Evolutionary conservation across 441 rosid genomes (phyloP).

Genomic region (Metrosideros polymorpha): DNA sequence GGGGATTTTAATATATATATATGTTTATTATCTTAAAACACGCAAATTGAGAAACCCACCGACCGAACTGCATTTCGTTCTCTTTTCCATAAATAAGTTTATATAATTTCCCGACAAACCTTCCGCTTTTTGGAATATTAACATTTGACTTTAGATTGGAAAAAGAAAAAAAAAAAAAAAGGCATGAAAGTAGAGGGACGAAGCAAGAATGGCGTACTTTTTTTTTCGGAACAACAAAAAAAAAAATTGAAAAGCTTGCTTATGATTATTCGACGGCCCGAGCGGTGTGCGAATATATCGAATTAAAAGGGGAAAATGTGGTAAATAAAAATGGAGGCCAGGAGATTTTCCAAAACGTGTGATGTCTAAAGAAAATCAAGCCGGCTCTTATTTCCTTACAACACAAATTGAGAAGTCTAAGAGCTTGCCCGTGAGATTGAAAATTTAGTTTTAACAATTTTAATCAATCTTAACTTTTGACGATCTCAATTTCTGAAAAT

Average conservation of each 20-base stretch:
- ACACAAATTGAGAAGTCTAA: neutral
- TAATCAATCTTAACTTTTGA: neutral
- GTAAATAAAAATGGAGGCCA: neutral
- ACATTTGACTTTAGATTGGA: too few species aligned
- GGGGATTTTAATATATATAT: too few species aligned
- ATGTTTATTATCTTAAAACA: neutral
- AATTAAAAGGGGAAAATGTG: too few species aligned
- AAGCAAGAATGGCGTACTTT: too few species aligned
- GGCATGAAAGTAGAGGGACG: too few species aligned
- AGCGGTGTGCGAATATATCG: too few species aligned
- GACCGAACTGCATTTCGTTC: neutral
- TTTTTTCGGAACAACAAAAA: too few species aligned
- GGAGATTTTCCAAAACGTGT: neutral
- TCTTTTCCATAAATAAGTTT: neutral
- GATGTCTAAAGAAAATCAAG: neutral
- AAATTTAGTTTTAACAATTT: neutral
- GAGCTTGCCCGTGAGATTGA: neutral
- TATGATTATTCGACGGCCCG: too few species aligned
- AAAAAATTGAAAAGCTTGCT: too few species aligned
- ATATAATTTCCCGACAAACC: neutral
- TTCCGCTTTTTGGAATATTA: neutral
- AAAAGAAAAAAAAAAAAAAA: too few species aligned
- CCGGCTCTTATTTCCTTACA: neutral
- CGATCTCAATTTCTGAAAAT: neutral
- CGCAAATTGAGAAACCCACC: neutral